Evolutionary conservation across 2,329 filamentous ascomycete genomes (phyloP).

Genomic region (Monosporascus cannonballus): DNA sequence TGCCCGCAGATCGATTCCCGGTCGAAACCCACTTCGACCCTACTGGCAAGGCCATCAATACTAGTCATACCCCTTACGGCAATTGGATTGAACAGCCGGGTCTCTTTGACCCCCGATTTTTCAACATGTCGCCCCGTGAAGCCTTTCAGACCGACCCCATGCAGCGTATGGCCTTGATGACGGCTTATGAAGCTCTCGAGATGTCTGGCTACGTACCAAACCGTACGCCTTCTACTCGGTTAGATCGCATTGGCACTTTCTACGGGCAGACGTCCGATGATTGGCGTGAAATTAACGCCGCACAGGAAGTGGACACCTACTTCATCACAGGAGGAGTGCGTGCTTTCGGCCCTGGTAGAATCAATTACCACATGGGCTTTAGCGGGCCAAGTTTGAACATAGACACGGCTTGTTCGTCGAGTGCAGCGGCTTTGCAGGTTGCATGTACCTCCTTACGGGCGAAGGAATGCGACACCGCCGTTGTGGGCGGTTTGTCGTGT

Average conservation of each 20-base stretch:
- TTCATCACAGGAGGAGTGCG: constrained; percentile 44
- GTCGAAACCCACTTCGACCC: constrained; percentile 65
- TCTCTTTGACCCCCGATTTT: constrained; percentile 76
- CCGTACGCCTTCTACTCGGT: constrained; percentile 63
- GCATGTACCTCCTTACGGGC: constrained; percentile 66
- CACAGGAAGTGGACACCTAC: constrained; percentile 58
- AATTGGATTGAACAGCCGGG: constrained; percentile 71
- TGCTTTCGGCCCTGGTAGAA: constrained; percentile 45
- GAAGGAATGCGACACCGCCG: constrained; percentile 73
- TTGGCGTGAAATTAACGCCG: constrained; percentile 69
- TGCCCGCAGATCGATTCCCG: constrained; percentile 68
- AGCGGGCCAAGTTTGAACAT: constrained; percentile 32
- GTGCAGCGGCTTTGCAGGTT: constrained; percentile 30
- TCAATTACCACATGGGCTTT: constrained; percentile 38
- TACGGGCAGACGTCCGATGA: constrained; percentile 75
- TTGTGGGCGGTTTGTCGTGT: constrained; percentile 72
- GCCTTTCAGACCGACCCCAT: constrained; percentile 77
- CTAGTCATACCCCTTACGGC: constrained; percentile 68
- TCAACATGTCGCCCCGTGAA: constrained; percentile 81
- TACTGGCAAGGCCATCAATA: constrained; percentile 68
- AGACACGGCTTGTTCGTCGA: constrained; percentile 35
- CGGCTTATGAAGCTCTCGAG: constrained; percentile 76
- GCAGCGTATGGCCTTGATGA: constrained; percentile 69
- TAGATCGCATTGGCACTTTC: constrained; percentile 60
- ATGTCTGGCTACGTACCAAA: constrained; percentile 74